These are phyloP conservation scores for Xylariales sp. DNA, from an alignment of 2,329 filamentous ascomycete genomes.

Conservation along the genomic window DNA sequence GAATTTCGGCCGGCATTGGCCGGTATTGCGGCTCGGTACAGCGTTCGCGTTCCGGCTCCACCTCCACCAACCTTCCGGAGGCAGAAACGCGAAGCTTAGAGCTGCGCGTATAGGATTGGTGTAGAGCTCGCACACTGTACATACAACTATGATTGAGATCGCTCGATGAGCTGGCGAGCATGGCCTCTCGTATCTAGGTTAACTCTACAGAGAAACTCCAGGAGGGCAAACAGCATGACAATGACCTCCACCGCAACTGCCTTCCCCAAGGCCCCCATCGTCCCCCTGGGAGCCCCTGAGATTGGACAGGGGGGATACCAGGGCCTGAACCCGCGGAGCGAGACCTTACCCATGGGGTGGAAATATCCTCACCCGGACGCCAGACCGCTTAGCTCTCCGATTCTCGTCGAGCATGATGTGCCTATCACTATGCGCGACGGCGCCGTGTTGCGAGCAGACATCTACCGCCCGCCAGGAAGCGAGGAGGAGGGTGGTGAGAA, in stretches of 20 bases:
- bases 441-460: slow-evolving; percentile 13
- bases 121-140: too few relatives aligned
- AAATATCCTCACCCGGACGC: slow-evolving; percentile 5
- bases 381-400: slow-evolving; percentile 2
- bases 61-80: too few relatives aligned
- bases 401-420: slow-evolving; percentile 12
- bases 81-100: too few relatives aligned
- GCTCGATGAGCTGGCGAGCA: too few relatives aligned
- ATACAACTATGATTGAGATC: too few relatives aligned
- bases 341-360: slow-evolving; percentile 8
- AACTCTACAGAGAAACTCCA: too few relatives aligned
- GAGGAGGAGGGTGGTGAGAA: slow-evolving; percentile 1
- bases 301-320: slow-evolving; percentile 7
- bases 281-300: slow-evolving; percentile 7
- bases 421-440: slow-evolving; percentile 17
- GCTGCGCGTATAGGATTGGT: too few relatives aligned
- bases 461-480: slow-evolving; percentile 13
- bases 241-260: slow-evolving; percentile 1
- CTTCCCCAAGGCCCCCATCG: slow-evolving; percentile 5
- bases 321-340: slow-evolving; percentile 6
- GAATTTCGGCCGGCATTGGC: too few relatives aligned
- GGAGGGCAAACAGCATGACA: too few relatives aligned
- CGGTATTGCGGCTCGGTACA: too few relatives aligned
- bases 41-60: too few relatives aligned
- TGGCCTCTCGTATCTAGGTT: too few relatives aligned